Evolutionary conservation across 2,329 filamentous ascomycete species (phyloP).

Genomic region (Juglanconis oblonga): DNA sequence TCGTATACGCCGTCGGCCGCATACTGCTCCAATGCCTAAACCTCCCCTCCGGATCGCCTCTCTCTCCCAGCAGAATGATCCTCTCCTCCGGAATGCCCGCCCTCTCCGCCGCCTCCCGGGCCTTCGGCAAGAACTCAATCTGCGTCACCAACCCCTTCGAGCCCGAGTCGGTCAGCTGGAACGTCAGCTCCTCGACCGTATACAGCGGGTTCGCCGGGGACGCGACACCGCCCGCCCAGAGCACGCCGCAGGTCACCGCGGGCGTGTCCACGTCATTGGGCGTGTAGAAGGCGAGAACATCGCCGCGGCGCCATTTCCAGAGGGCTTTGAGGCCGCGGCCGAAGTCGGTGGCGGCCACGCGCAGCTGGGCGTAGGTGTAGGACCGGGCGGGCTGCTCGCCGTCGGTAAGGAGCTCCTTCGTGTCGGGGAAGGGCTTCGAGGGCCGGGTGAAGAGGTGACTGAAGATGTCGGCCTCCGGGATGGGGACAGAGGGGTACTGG

Average conservation of each 20-base stretch:
- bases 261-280: slow-evolving; percentile 86
- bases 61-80: slow-evolving; percentile 74
- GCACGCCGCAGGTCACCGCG: slow-evolving; percentile 70
- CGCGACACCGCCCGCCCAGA: slow-evolving; percentile 79
- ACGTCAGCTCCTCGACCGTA: slow-evolving; percentile 77
- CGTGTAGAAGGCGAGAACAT: slow-evolving; percentile 79
- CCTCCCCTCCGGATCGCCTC: slow-evolving; percentile 52
- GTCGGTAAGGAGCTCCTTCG: slow-evolving; percentile 80
- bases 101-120: slow-evolving; percentile 63
- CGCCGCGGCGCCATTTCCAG: slow-evolving; percentile 78
- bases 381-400: slow-evolving; percentile 57
- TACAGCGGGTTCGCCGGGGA: slow-evolving; percentile 90
- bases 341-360: slow-evolving; percentile 67
- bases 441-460: slow-evolving; percentile 71
- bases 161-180: slow-evolving; percentile 75
- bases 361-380: slow-evolving; percentile 71
- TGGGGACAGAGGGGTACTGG: slow-evolving; percentile 58
- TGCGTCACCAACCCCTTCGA: slow-evolving; percentile 78
- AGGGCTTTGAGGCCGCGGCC: slow-evolving; percentile 72
- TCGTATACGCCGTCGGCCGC: slow-evolving; percentile 58
- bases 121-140: slow-evolving; percentile 59
- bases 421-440: slow-evolving; percentile 62
- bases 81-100: slow-evolving; percentile 69
- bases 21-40: slow-evolving; percentile 73
- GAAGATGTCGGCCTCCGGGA: slow-evolving; percentile 78